These are phyloP conservation scores for Oryza punctata DNA, from an alignment of 176 grass and related monocot species.

Conservation along the genomic window DNA sequence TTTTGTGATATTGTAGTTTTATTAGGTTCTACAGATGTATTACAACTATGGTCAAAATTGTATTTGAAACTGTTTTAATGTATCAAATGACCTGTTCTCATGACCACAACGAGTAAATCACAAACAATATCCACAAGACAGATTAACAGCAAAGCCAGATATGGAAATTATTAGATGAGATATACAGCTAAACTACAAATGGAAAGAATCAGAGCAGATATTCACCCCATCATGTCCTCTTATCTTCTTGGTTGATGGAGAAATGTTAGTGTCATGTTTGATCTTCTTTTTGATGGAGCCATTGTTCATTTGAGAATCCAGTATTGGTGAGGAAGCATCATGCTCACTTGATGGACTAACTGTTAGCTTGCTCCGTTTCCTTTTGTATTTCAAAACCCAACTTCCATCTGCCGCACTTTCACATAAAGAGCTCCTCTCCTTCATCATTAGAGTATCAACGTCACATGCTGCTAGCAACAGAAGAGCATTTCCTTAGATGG, in stretches of 20 bases:
- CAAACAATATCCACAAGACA: slow-evolving; percentile 26
- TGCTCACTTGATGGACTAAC: slow-evolving; percentile 69
- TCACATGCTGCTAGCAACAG: slow-evolving; percentile 45
- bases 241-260: slow-evolving; percentile 59
- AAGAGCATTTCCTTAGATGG: slow-evolving; percentile 30
- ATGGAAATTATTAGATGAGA: slow-evolving; percentile 35
- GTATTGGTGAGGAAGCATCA: slow-evolving; percentile 51
- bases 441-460: slow-evolving; percentile 59
- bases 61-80: background rate
- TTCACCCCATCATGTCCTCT: slow-evolving; percentile 95
- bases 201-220: slow-evolving; percentile 45
- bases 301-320: slow-evolving; percentile 46
- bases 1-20: background rate
- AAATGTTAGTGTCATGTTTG: slow-evolving; percentile 54
- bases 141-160: slow-evolving; percentile 24
- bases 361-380: slow-evolving; percentile 69
- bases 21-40: background rate
- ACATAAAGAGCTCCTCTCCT: slow-evolving; percentile 72
- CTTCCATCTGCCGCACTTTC: slow-evolving; percentile 69
- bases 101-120: slow-evolving; percentile 29
- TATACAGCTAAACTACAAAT: slow-evolving; percentile 37
- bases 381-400: slow-evolving; percentile 86
- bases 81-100: background rate
- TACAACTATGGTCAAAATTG: background rate
- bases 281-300: slow-evolving; percentile 59